Evolutionary conservation across 2,329 filamentous ascomycete genomes (phyloP), one percentile per base, ranked within the genome.

Genomic region (Zalaria obscura): DNA sequence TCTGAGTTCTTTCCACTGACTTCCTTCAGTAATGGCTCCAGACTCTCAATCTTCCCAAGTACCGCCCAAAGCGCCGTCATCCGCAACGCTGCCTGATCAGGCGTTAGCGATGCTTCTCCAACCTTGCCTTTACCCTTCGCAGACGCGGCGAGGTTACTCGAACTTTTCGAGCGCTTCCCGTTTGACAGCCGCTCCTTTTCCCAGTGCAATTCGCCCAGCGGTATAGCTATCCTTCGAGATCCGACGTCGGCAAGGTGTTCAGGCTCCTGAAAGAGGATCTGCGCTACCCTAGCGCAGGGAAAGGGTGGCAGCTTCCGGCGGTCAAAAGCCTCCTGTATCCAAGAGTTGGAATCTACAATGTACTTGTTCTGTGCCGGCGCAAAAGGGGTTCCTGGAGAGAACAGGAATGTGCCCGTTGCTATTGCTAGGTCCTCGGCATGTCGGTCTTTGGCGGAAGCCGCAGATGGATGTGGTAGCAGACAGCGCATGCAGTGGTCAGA

Each of bases 1-100:
- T 93, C 86, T 55, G 83, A 77, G 53, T 81, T 85, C 68, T 93
- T 93, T 9, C 81, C 83, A 54, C 83, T 93, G 36, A 78, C 76
- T 53, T 93, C 83, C 51, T 83, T 76, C 50, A 95, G 65, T 44
- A 91, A 64, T 4, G 85, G 84, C 61, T 95, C 88, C 52, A 95
- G 66, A 47, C 80, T 81, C 57, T 91, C 84, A 41, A 93, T 84
- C 70, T 86, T 75, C 56, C 88, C 82, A 40, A 93, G 75, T 4
- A 88, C 77, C 2, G 82, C 86, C 55, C 83, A 65, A 42, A 94
- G 70, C n/a, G 87, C 86, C 7, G 84, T 89, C 52, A 78, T 73
- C 41, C 87, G 70, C 40, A 93, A 65, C 10, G 84, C 82, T 33
- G 75, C 68, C 58, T 93, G 86, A 25, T 80, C 55, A 58, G 57